These are phyloP conservation scores for Bretschneidera sinensis DNA, from an alignment of 345 rosid species.

Conservation along the genomic window DNA sequence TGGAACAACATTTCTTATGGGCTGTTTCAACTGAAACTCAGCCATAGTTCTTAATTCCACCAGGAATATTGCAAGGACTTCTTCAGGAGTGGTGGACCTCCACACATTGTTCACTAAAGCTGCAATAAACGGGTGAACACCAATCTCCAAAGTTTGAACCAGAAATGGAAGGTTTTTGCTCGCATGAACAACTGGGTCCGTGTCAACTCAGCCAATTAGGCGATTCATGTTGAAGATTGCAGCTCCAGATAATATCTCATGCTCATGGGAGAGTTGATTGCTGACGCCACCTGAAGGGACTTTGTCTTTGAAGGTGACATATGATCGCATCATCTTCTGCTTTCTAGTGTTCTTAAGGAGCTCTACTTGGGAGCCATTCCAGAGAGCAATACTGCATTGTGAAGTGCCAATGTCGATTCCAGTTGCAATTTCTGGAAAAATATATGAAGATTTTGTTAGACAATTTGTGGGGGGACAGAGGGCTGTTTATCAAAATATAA, in stretches of 20 bases:
- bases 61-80: slow-evolving; percentile 73
- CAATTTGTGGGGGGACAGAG: too few relatives aligned
- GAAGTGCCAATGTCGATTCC: slow-evolving; percentile 92
- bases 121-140: slow-evolving; percentile 79
- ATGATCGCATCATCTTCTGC: slow-evolving; percentile 69
- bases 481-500: too few relatives aligned
- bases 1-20: slow-evolving; percentile 68
- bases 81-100: slow-evolving; percentile 89
- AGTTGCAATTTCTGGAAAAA: slow-evolving; percentile 67
- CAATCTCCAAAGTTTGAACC: slow-evolving; percentile 80
- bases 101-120: slow-evolving; percentile 77
- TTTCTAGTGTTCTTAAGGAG: slow-evolving; percentile 68
- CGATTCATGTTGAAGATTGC: slow-evolving; percentile 93
- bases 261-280: slow-evolving; percentile 65
- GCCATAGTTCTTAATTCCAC: slow-evolving; percentile 75
- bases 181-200: slow-evolving; percentile 71
- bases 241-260: slow-evolving; percentile 72
- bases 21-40: slow-evolving; percentile 61
- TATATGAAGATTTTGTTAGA: slow-evolving; percentile 44
- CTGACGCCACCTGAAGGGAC: slow-evolving; percentile 74
- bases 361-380: slow-evolving; percentile 85
- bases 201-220: slow-evolving; percentile 78
- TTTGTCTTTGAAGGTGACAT: slow-evolving; percentile 76
- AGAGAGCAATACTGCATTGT: slow-evolving; percentile 73
- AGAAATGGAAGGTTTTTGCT: slow-evolving; percentile 73